phyloP scores from a whole-genome alignment of 2,329 filamentous ascomycete genomes.

The Cadophora sp. region DNA sequence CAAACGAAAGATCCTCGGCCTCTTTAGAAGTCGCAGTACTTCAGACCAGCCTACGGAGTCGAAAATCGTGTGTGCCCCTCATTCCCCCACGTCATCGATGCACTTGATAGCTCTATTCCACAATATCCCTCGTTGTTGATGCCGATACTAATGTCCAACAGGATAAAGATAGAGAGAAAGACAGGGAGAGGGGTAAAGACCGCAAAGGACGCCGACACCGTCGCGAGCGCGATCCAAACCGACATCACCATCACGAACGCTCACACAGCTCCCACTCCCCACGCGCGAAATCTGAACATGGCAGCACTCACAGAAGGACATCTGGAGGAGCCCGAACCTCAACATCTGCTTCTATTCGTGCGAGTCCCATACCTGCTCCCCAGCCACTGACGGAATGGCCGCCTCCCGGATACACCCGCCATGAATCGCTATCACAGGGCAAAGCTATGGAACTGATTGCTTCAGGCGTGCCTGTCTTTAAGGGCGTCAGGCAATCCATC shows the following conservation, averaged over 20 bases:
- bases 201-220: slow-evolving; percentile 39
- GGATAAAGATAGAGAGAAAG: slow-evolving; percentile 19
- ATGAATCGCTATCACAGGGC: slow-evolving; percentile 59
- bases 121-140: neutral
- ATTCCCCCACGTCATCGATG: slow-evolving; percentile 5
- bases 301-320: slow-evolving; percentile 1
- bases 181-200: slow-evolving; percentile 26
- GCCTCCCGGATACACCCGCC: slow-evolving; percentile 55
- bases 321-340: neutral
- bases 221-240: slow-evolving; percentile 49
- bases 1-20: slow-evolving; percentile 43
- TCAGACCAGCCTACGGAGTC: slow-evolving; percentile 50
- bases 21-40: slow-evolving; percentile 57
- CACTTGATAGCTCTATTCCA: neutral
- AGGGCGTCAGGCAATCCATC: slow-evolving; percentile 60
- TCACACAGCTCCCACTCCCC: slow-evolving; percentile 10
- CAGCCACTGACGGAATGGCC: slow-evolving; percentile 61
- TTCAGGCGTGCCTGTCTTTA: slow-evolving; percentile 63
- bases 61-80: slow-evolving; percentile 23
- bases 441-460: slow-evolving; percentile 64
- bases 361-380: slow-evolving; percentile 21
- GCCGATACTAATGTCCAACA: neutral
- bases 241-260: slow-evolving; percentile 36
- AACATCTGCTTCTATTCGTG: neutral
- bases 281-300: slow-evolving; percentile 7